Evolutionary conservation across 768 basidiomycete species (phyloP).

Genomic region (Mycena leptocephala): DNA sequence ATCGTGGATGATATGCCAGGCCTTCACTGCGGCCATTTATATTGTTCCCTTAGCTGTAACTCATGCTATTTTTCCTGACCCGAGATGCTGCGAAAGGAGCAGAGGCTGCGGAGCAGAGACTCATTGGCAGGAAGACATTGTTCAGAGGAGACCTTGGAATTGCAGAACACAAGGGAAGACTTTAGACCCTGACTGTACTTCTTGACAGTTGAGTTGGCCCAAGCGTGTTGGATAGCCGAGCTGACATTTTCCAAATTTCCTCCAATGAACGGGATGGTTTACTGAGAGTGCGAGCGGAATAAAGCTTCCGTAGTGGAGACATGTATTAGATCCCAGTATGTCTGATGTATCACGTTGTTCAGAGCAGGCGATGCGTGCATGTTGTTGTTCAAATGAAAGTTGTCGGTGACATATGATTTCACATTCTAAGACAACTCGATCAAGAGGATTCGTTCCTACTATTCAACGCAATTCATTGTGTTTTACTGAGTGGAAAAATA

Average conservation of each 20-base stretch:
- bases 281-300: neutral
- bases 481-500: neutral
- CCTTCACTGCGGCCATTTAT: constrained; percentile 10
- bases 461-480: too few relatives aligned
- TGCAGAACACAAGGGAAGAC: constrained; percentile 23
- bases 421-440: too few relatives aligned
- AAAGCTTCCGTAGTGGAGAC: too few relatives aligned
- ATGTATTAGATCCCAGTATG: too few relatives aligned
- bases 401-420: too few relatives aligned
- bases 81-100: constrained; percentile 25
- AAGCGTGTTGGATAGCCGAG: neutral
- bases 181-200: neutral
- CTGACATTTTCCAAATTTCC: neutral
- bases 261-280: neutral
- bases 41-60: neutral
- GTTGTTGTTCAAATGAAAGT: too few relatives aligned
- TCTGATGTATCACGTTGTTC: too few relatives aligned
- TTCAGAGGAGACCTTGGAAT: neutral
- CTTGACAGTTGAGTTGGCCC: constrained; percentile 20
- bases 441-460: too few relatives aligned
- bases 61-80: neutral
- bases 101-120: constrained; percentile 21
- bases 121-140: constrained; percentile 16
- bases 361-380: too few relatives aligned
- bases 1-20: constrained; percentile 38